Evolutionary conservation across 1,139 yeast species (phyloP).

Genomic region (Geotrichum fermentans): DNA sequence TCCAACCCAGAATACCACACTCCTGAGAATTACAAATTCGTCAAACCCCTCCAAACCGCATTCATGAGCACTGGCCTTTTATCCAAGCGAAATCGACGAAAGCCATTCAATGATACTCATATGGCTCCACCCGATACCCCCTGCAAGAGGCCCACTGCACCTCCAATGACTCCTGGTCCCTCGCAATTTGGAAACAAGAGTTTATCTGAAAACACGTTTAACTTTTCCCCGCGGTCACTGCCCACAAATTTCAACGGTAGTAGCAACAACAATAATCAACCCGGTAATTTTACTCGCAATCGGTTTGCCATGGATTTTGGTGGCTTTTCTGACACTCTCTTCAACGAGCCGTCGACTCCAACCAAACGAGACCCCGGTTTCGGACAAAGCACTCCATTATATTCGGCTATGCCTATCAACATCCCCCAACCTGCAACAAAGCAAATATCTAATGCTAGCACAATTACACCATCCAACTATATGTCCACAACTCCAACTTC

Average conservation of each 20-base stretch:
- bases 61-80: conserved; percentile 71
- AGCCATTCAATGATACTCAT: conserved; percentile 18
- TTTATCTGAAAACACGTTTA: conserved; percentile 6
- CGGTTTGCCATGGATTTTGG: conserved; percentile 14
- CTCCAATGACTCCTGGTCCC: conserved; percentile 14
- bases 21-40: conserved; percentile 58
- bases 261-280: not conserved
- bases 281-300: not conserved
- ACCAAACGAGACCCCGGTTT: conserved; percentile 13
- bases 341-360: conserved; percentile 18
- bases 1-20: conserved; percentile 28
- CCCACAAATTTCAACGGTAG: conserved; percentile 12
- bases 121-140: conserved; percentile 70
- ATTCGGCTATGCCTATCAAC: conserved; percentile 20
- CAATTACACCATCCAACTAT: conserved; percentile 22
- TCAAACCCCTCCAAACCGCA: conserved; percentile 81
- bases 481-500: conserved; percentile 15
- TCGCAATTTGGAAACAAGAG: conserved; percentile 7
- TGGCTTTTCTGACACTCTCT: conserved; percentile 8
- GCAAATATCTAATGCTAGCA: conserved; percentile 26
- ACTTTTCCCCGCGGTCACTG: conserved; percentile 4
- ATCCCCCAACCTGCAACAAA: conserved; percentile 22
- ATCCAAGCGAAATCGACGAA: conserved; percentile 57
- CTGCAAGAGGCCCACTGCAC: conserved; percentile 53
- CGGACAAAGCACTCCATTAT: conserved; percentile 2